Base-by-base conservation (phyloP, 805 yeast genomes). In the Metschnikowia hibisci region DNA sequence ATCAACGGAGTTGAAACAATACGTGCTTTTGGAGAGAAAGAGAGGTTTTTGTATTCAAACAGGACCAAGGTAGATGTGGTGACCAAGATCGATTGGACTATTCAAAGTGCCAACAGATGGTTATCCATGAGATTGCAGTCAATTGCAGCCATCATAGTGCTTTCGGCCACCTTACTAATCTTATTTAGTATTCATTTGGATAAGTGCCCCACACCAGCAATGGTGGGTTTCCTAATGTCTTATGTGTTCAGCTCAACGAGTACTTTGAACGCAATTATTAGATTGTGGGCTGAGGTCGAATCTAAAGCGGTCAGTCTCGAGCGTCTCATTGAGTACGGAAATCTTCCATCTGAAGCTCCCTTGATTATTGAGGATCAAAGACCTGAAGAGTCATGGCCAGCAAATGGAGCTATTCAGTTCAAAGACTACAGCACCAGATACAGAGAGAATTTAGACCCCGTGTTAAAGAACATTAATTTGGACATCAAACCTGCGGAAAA, bases 211-310 rank as follows among this genome's bases (percentile, higher is more conserved):
- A 57, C 56, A 40, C 64, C 71, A 8, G 66, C 66, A 31, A 50
- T 64, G 49, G 60, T 64, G 20, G 73, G 73, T 32, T 66, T 68
- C 51, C 51, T 66, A 18, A 62, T 68, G 69, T 59, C 63, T 8
- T 61, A 66, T 44, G 61, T 67, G 4, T 55, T 68, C 43, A 57
- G 57, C 23, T 57, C 65, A 30, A 64, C 72, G 4, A 44, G 47
- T 27, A 50, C 59, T 7, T 57, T 68, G 43, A 60, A 64, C 43
- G 58, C 60, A 4, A 56, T 67, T 32, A 59, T 66, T 16, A 54
- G 69, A 44, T 48, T 49, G 32, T 64, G 67, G 63, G 64, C 71
- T 1, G 66, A 62, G 25, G 51, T 66, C 22, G 71, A 67, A 48
- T 58, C 62, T 6, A 58, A 56, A 41, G 54, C 67, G 1, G 63